Evolutionary conservation across 176 grass and related monocot species (phyloP).

Genomic region (Hsuehochloa calcarea): DNA sequence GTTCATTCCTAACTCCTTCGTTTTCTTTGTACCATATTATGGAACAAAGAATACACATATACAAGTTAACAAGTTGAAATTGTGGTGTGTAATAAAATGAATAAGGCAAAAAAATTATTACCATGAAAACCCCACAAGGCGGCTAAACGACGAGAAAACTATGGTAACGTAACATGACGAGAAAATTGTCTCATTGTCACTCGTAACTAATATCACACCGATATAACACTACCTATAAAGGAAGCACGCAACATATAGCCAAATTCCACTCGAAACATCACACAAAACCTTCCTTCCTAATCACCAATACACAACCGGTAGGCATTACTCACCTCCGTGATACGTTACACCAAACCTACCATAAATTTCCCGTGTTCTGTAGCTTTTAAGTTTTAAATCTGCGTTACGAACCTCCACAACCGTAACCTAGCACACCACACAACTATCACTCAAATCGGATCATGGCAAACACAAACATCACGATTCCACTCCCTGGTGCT

Average conservation of each 20-base stretch:
- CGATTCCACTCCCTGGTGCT: neutral
- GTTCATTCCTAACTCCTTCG: too few relatives aligned
- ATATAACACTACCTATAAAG: slow-evolving; percentile 16
- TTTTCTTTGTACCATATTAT: too few relatives aligned
- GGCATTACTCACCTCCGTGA: neutral
- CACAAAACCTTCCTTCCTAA: neutral
- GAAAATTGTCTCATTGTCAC: neutral
- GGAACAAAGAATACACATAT: slow-evolving; percentile 1
- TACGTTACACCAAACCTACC: neutral
- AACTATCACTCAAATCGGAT: neutral
- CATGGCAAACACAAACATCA: neutral
- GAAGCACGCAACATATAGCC: neutral
- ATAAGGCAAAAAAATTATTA: neutral
- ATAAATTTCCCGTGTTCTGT: neutral
- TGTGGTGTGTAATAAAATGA: neutral
- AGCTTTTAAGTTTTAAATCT: neutral
- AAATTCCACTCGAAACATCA: neutral
- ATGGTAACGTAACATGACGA: slow-evolving; percentile 2
- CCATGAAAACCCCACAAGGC: neutral
- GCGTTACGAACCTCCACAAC: neutral
- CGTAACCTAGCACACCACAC: neutral
- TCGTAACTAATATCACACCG: neutral
- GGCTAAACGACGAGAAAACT: slow-evolving; percentile 13
- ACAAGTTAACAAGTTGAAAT: neutral
- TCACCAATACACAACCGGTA: neutral